A percentile compares a stretch with the other conserved stretches of the same genome.
phyloP scores from a whole-genome alignment of 2,329 filamentous ascomycete species.

The Amauroascus verrucosus region DNA sequence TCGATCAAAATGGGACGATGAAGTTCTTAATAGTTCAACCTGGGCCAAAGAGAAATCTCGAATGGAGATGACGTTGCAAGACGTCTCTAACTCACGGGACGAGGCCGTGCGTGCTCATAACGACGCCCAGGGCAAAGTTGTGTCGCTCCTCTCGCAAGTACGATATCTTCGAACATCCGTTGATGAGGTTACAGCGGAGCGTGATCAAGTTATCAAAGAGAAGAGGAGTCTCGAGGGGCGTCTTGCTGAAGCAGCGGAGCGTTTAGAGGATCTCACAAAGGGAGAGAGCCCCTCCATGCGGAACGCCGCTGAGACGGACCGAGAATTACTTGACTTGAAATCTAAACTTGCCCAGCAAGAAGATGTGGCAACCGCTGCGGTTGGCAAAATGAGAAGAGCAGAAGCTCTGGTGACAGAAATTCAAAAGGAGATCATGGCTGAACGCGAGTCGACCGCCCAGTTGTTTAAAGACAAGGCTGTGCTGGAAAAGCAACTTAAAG shows the following conservation, averaged over 20 bases:
- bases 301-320: slow-evolving; percentile 79
- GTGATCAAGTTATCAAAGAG: slow-evolving; percentile 74
- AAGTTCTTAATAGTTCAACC: slow-evolving; percentile 92
- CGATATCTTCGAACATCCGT: slow-evolving; percentile 70
- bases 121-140: slow-evolving; percentile 86
- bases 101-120: slow-evolving; percentile 90
- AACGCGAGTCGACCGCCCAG: slow-evolving; percentile 70
- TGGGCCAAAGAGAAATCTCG: slow-evolving; percentile 97
- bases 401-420: slow-evolving; percentile 80
- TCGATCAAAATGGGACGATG: slow-evolving; percentile 93
- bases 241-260: slow-evolving; percentile 74
- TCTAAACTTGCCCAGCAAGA: slow-evolving; percentile 82
- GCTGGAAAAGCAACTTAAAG: slow-evolving; percentile 81
- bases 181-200: slow-evolving; percentile 76
- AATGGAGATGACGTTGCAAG: slow-evolving; percentile 77
- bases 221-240: slow-evolving; percentile 81
- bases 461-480: slow-evolving; percentile 83
- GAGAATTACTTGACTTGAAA: slow-evolving; percentile 80
- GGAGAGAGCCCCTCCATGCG: slow-evolving; percentile 80
- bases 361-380: slow-evolving; percentile 79
- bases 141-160: slow-evolving; percentile 81
- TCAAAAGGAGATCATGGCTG: slow-evolving; percentile 80
- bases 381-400: slow-evolving; percentile 93
- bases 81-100: slow-evolving; percentile 82
- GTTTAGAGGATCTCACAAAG: slow-evolving; percentile 75